Base-by-base conservation (phyloP, 306 rosid species). In the Quercus dentata region DNA sequence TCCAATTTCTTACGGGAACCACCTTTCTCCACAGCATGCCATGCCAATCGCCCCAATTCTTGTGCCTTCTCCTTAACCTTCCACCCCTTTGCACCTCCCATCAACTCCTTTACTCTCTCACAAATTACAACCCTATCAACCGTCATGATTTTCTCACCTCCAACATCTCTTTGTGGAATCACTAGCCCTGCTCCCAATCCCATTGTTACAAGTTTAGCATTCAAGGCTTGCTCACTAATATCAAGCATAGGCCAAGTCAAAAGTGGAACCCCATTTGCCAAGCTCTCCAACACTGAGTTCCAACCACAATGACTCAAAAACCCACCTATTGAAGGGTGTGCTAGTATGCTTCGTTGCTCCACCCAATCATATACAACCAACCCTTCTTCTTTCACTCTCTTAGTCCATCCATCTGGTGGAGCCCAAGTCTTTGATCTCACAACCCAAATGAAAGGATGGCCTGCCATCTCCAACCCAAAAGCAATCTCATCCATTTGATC, bases 251-350 rank as follows among this genome's bases (percentile, higher is more conserved):
- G 83, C 88, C 88, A 81, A 0, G 78, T 72, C 49, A 81, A 27
- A 18, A 85, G 54, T 7, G 88, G 85, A 27, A 85, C 78, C 6
- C 83, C 85, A n/a, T 15, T 18, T 12, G 83, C 25, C 5, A 78
- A 19, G 55, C 88, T 74, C 65, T 81, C 85, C 6, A 85, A 11
- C 3, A 74, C 75, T 1, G 85, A 74, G 73, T 81, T 84, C 88
- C 88, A 74, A 18, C 85, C 85, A 30, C 87, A 81, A 18, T 84
- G 85, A 38, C 87, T 84, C 74, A 85, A 49, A 46, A 78, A 77
- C 33, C 85, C 61, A n/a, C 61, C 25, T 8, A 20, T 56, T 0
- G 61, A 20, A 9, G 56, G 57, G 56, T 85, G 85, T 1, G 64
- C 51, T 52, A 85, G 58, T 38, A 85, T 70, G 2, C 59, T 35